Conservation (phyloP, 2,329 filamentous ascomycete genomes). For the Colletotrichum zoysiae region DNA sequence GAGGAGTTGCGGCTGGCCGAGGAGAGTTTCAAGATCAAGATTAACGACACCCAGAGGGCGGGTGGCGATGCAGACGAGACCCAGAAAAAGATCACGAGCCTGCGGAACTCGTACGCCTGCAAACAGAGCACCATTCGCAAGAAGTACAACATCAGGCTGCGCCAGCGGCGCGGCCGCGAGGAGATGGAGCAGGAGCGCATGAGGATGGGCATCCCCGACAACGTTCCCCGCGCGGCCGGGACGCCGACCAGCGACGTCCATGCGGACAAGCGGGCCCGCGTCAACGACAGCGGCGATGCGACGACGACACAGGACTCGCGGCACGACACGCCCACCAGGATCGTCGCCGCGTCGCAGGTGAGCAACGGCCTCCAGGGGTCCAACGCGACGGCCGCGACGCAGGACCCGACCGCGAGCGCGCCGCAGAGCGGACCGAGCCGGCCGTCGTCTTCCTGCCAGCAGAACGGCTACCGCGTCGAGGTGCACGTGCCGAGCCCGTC, state of each 20-base stretch:
- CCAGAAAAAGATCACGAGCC: slow-evolving; percentile 51
- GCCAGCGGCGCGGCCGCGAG: slow-evolving; percentile 60
- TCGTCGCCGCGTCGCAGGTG: slow-evolving; percentile 50
- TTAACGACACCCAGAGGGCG: slow-evolving; percentile 5
- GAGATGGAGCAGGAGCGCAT: slow-evolving; percentile 61
- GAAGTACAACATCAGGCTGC: slow-evolving; percentile 68
- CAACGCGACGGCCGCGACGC: slow-evolving; percentile 52
- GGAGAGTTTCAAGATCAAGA: slow-evolving; percentile 33
- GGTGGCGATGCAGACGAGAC: background rate
- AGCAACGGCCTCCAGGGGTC: slow-evolving; percentile 53
- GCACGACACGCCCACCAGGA: slow-evolving; percentile 39
- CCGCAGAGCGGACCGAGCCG: background rate
- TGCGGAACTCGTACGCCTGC: slow-evolving; percentile 67
- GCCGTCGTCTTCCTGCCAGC: slow-evolving; percentile 22
- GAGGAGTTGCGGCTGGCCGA: slow-evolving; percentile 56
- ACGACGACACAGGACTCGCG: background rate
- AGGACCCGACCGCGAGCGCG: slow-evolving; percentile 51
- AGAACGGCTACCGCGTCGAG: slow-evolving; percentile 16
- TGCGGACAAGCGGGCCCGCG: slow-evolving; percentile 32
- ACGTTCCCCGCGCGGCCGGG: background rate
- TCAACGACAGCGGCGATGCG: slow-evolving; percentile 19
- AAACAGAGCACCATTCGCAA: slow-evolving; percentile 70
- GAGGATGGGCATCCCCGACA: slow-evolving; percentile 48
- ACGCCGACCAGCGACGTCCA: slow-evolving; percentile 6
- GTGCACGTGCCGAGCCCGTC: slow-evolving; percentile 21